Percentiles rank a stretch among this genome's conserved stretches.
These are phyloP conservation scores for Striga hermonthica DNA, from an alignment of 305 asterid species.

Conservation along the genomic window DNA sequence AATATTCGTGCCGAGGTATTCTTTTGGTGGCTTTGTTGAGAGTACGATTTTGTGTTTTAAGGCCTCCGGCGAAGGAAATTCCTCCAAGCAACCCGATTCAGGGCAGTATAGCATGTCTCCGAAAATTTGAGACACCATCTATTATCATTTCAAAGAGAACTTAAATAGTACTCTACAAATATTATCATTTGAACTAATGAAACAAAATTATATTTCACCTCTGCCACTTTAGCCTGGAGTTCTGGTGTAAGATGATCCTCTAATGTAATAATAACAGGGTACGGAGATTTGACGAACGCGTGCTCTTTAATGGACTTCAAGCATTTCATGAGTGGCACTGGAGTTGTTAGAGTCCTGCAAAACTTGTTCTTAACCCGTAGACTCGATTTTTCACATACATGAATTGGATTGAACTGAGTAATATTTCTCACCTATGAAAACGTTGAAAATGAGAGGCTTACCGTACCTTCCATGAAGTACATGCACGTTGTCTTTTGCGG, in stretches of 20 bases:
- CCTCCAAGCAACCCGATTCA: conserved; percentile 52
- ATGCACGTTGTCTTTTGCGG: conserved; percentile 60
- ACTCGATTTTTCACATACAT: too few species aligned
- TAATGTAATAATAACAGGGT: conserved; percentile 76
- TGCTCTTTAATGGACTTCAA: conserved; percentile 76
- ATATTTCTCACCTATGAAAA: too few species aligned
- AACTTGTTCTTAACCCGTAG: too few species aligned
- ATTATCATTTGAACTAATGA: background rate
- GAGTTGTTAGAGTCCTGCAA: conserved; percentile 81
- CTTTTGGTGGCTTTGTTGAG: conserved; percentile 87
- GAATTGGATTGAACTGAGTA: too few species aligned
- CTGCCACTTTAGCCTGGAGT: conserved; percentile 86
- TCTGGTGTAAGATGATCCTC: conserved; percentile 87
- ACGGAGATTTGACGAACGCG: conserved; percentile 73
- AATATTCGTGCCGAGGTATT: conserved; percentile 57
- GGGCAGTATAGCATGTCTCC: conserved; percentile 78
- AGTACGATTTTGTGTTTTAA: conserved; percentile 68
- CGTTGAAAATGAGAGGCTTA: conserved; percentile 30
- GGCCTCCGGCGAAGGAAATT: conserved; percentile 73
- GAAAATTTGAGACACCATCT: conserved; percentile 70
- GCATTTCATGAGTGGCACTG: conserved; percentile 75
- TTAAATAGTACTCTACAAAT: background rate
- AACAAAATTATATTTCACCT: conserved; percentile 38
- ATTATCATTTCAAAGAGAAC: conserved; percentile 20
- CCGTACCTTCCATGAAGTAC: conserved; percentile 96